Evolutionary conservation across 208 protist genomes (phyloP).

Genomic region (Acanthamoeba royreba): DNA sequence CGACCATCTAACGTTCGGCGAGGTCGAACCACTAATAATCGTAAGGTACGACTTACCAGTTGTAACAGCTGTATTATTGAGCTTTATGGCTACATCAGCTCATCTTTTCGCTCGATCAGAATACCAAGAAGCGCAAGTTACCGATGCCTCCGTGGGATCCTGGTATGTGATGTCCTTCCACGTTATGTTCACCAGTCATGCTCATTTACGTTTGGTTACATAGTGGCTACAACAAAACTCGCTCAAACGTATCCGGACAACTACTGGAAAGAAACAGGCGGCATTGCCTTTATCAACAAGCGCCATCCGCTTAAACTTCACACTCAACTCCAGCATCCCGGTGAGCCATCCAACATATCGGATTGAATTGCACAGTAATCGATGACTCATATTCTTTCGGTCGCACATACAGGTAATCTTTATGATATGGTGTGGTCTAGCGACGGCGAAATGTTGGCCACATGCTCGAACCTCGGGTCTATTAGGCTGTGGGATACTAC

Average conservation of each 20-base stretch:
- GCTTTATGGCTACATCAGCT: background rate
- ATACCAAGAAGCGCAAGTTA: background rate
- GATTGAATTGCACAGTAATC: background rate
- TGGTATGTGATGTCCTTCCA: background rate
- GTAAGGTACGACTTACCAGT: background rate
- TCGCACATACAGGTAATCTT: background rate
- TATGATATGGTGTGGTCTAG: slow-evolving; percentile 43
- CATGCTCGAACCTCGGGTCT: background rate
- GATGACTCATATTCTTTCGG: background rate
- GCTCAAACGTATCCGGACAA: background rate
- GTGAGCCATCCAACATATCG: no score
- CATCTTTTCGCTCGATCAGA: background rate
- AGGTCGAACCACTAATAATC: background rate
- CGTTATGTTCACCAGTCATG: background rate
- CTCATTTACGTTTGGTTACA: background rate
- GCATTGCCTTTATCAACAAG: slow-evolving; percentile 29
- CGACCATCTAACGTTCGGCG: background rate
- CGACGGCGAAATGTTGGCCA: slow-evolving; percentile 4
- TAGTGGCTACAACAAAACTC: background rate
- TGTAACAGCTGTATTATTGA: background rate
- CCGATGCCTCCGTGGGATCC: background rate
- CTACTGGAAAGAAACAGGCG: background rate
- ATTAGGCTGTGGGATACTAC: slow-evolving; percentile 2
- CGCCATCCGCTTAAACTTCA: slow-evolving; percentile 12
- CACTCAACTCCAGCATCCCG: slow-evolving; percentile 26